Evolutionary conservation across 352 stramenopile genomes (phyloP).

Genomic region (Peronospora tabacina): DNA sequence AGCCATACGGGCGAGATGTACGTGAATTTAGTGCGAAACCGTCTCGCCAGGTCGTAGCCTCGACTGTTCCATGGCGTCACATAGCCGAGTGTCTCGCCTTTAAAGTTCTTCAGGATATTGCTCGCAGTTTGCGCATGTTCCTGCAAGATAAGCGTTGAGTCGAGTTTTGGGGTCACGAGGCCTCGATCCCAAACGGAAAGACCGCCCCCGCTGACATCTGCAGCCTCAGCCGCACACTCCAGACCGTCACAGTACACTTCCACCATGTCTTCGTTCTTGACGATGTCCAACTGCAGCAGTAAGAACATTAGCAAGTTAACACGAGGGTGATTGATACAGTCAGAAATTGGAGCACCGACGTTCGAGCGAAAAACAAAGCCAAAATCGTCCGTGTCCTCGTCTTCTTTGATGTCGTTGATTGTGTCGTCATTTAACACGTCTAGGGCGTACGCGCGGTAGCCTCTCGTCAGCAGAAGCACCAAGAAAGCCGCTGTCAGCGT

Average conservation of each 20-base stretch:
- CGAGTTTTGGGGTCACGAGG: slow-evolving; percentile 46
- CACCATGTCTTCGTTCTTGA: slow-evolving; percentile 21
- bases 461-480: slow-evolving; percentile 10
- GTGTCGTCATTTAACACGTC: slow-evolving; percentile 14
- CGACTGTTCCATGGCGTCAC: slow-evolving; percentile 77
- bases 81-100: slow-evolving; percentile 58
- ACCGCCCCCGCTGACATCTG: slow-evolving; percentile 6
- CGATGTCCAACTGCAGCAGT: slow-evolving; percentile 22
- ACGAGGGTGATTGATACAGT: slow-evolving; percentile 1
- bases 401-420: slow-evolving; percentile 26
- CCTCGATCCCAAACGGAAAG: slow-evolving; percentile 37
- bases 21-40: slow-evolving; percentile 65
- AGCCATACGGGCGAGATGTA: slow-evolving; percentile 79
- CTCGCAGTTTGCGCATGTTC: slow-evolving; percentile 24
- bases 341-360: slow-evolving; percentile 6
- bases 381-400: slow-evolving; percentile 27
- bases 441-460: slow-evolving; percentile 12
- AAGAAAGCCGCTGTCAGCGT: slow-evolving; percentile 16
- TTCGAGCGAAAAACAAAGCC: slow-evolving; percentile 28
- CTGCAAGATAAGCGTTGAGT: slow-evolving; percentile 41
- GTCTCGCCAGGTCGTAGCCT: slow-evolving; percentile 65
- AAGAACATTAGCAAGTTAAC: not conserved
- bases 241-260: slow-evolving; percentile 35
- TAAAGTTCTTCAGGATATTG: slow-evolving; percentile 32
- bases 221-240: slow-evolving; percentile 20